Conservation (phyloP, 805 yeast species). For the Jamesozyma jinghongensis region DNA sequence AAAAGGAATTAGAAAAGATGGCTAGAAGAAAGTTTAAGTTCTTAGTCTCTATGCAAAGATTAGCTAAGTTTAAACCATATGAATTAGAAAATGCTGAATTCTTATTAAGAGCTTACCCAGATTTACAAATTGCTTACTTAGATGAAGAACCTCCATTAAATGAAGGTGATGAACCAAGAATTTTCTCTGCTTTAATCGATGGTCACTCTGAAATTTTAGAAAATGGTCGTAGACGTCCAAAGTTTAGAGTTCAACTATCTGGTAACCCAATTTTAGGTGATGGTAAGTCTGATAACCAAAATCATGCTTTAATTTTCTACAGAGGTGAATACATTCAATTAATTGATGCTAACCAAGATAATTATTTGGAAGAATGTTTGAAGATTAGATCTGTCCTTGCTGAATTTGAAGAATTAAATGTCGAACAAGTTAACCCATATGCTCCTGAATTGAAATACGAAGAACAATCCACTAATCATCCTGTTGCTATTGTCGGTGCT, state of each 20-base stretch:
- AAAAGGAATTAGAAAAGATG: slow-evolving; percentile 87
- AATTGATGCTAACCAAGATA: slow-evolving; percentile 82
- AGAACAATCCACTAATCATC: slow-evolving; percentile 43
- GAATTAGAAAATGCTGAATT: slow-evolving; percentile 76
- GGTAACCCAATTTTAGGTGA: slow-evolving; percentile 84
- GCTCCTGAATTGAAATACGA: slow-evolving; percentile 60
- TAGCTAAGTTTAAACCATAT: slow-evolving; percentile 59
- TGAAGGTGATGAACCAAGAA: slow-evolving; percentile 62
- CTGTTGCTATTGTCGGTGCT: slow-evolving; percentile 82
- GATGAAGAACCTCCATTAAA: slow-evolving; percentile 82
- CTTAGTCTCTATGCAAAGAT: slow-evolving; percentile 80
- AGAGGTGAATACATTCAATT: slow-evolving; percentile 81
- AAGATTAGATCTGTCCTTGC: slow-evolving; percentile 75
- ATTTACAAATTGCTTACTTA: slow-evolving; percentile 80
- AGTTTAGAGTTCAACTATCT: slow-evolving; percentile 66
- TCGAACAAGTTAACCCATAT: slow-evolving; percentile 74
- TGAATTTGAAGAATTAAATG: slow-evolving; percentile 69
- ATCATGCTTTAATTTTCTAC: slow-evolving; percentile 68
- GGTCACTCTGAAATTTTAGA: slow-evolving; percentile 69
- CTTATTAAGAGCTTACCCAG: slow-evolving; percentile 75
- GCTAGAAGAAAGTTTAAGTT: slow-evolving; percentile 77
- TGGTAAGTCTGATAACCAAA: slow-evolving; percentile 83
- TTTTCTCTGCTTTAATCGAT: slow-evolving; percentile 69
- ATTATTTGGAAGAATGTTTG: slow-evolving; percentile 76
- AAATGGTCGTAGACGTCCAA: slow-evolving; percentile 67